Evolutionary conservation across 2,329 filamentous ascomycete genomes (phyloP).

Genomic region (Pleurostoma richardsiae): DNA sequence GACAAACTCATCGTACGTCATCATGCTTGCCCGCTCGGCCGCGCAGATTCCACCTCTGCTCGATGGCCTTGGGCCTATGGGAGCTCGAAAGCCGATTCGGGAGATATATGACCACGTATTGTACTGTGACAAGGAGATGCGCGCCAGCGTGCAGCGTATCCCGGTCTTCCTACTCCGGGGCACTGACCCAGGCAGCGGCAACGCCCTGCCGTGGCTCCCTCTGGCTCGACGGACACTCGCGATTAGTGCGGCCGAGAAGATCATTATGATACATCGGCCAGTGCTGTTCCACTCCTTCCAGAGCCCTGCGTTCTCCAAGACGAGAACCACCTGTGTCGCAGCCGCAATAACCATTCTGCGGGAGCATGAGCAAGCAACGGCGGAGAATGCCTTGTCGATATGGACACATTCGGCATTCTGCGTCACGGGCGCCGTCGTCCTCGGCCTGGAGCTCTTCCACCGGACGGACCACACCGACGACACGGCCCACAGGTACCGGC

Average conservation of each 20-base stretch:
- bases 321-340: conserved; percentile 25
- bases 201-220: conserved; percentile 22
- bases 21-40: conserved; percentile 21
- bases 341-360: conserved; percentile 27
- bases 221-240: conserved; percentile 27
- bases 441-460: conserved; percentile 15
- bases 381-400: conserved; percentile 12
- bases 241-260: conserved; percentile 31
- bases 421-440: conserved; percentile 16
- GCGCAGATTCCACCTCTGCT: conserved; percentile 20
- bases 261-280: conserved; percentile 31
- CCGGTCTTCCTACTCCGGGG: conserved; percentile 22
- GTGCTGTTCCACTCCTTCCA: conserved; percentile 25
- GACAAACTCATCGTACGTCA: conserved; percentile 15
- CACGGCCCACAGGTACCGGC: conserved; percentile 6
- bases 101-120: conserved; percentile 26
- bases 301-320: conserved; percentile 18
- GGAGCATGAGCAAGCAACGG: conserved; percentile 13
- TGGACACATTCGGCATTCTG: conserved; percentile 21
- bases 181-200: conserved; percentile 11
- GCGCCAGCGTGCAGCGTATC: conserved; percentile 21
- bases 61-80: conserved; percentile 24
- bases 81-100: conserved; percentile 16
- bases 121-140: conserved; percentile 23
- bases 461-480: conserved; percentile 6